phyloP scores from a whole-genome alignment of 352 stramenopile species.

The Blastocystis sp. region DNA sequence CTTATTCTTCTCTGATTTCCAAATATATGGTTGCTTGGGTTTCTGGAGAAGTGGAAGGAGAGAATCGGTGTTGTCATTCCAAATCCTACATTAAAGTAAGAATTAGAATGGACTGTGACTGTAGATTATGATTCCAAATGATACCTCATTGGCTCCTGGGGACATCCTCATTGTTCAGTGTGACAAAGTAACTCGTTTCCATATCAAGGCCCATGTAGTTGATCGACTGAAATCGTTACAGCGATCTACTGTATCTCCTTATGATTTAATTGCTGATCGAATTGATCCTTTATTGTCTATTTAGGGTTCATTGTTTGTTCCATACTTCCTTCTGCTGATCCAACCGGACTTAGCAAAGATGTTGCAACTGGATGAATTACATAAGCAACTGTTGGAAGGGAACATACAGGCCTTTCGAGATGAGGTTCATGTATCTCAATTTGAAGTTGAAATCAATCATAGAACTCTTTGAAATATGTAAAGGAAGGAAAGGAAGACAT shows the following conservation, averaged over 20 bases:
- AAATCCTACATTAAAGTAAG: conserved; percentile 83
- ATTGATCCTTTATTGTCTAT: neutral
- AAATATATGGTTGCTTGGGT: conserved; percentile 69
- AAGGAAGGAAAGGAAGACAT: neutral
- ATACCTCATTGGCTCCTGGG: neutral
- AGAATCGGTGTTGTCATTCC: conserved; percentile 76
- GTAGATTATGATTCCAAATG: neutral
- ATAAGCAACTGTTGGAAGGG: too few species aligned
- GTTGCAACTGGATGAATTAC: too few species aligned
- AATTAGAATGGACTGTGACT: neutral
- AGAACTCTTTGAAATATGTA: too few species aligned
- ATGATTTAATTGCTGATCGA: neutral
- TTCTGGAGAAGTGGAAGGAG: conserved; percentile 72
- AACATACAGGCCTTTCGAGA: too few species aligned
- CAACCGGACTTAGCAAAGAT: too few species aligned
- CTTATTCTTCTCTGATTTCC: conserved; percentile 73
- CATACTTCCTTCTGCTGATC: too few species aligned
- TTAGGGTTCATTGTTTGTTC: neutral
- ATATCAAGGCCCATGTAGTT: conserved; percentile 19
- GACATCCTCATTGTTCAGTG: neutral
- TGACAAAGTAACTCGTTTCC: neutral
- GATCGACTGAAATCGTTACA: neutral
- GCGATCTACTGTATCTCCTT: neutral
- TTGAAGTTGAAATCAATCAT: too few species aligned
- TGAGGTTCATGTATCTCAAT: too few species aligned